Evolutionary conservation across 768 basidiomycete genomes (phyloP).

Genomic region (Rhodotorula paludigena): DNA sequence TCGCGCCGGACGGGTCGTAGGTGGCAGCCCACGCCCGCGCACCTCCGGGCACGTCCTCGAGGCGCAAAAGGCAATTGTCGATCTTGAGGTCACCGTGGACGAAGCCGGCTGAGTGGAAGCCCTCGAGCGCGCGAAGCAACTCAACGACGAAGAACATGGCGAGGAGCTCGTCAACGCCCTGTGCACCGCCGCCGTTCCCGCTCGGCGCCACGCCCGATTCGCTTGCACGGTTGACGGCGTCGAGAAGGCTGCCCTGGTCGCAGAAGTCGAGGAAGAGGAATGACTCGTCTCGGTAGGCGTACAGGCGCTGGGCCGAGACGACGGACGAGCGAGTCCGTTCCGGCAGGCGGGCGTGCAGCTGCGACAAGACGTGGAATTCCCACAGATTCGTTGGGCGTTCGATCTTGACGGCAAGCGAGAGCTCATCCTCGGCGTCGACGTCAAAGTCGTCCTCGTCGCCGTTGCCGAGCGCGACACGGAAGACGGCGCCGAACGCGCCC

Average conservation of each 20-base stretch:
- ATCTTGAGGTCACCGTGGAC: conserved; percentile 99
- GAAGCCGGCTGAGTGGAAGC: conserved; percentile 73
- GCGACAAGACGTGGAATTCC: conserved; percentile 82
- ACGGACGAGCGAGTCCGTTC: conserved; percentile 61
- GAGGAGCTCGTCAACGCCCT: conserved; percentile 75
- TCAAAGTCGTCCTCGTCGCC: conserved; percentile 52
- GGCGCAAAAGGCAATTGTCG: conserved; percentile 92
- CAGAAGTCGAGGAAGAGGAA: conserved; percentile 82
- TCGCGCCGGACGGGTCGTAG: conserved; percentile 73
- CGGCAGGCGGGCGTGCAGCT: conserved; percentile 67
- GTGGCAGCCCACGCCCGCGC: conserved; percentile 60
- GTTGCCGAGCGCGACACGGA: conserved; percentile 49
- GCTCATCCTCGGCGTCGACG: conserved; percentile 56
- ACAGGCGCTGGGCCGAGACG: conserved; percentile 70
- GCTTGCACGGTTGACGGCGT: conserved; percentile 79
- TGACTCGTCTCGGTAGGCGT: conserved; percentile 81
- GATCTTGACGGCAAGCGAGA: conserved; percentile 77
- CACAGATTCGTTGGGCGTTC: conserved; percentile 82
- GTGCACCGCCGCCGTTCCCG: conserved; percentile 53
- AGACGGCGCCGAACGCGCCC: conserved; percentile 95
- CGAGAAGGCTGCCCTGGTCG: conserved; percentile 84
- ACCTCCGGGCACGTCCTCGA: conserved; percentile 74
- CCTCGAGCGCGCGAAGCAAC: conserved; percentile 73
- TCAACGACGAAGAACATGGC: conserved; percentile 94
- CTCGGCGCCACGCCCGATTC: conserved; percentile 64